Evolutionary conservation across 768 basidiomycete genomes (phyloP).

Genomic region (Cyathus striatus): DNA sequence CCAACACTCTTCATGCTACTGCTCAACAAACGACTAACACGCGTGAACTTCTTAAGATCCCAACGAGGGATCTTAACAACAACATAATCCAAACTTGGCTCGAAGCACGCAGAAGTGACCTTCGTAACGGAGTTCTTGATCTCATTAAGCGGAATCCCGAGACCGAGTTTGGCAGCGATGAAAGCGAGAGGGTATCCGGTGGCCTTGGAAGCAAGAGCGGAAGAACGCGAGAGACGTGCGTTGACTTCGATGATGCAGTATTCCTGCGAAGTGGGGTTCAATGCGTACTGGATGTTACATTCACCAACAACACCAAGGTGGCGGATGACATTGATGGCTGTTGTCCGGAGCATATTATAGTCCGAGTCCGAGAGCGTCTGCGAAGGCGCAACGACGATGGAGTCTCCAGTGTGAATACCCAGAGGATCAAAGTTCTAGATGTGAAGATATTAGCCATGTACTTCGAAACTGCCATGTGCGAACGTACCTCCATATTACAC

Average conservation of each 20-base stretch:
- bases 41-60: slow-evolving; percentile 97
- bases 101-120: slow-evolving; percentile 95
- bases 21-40: slow-evolving; percentile 86
- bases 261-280: slow-evolving; percentile 91
- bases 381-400: slow-evolving; percentile 96
- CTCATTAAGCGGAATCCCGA: slow-evolving; percentile 98
- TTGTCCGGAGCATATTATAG: slow-evolving; percentile 98
- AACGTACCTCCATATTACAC: slow-evolving; percentile 98
- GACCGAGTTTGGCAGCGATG: slow-evolving; percentile 96
- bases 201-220: slow-evolving; percentile 90
- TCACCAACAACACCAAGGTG: slow-evolving; percentile 97
- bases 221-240: slow-evolving; percentile 96
- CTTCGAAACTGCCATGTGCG: not conserved
- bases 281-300: slow-evolving; percentile 98
- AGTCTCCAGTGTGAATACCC: slow-evolving; percentile 98
- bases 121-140: slow-evolving; percentile 98
- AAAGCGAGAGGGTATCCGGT: slow-evolving; percentile 77
- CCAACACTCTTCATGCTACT: slow-evolving; percentile 99
- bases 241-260: slow-evolving; percentile 99
- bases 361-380: slow-evolving; percentile 99
- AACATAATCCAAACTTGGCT: slow-evolving; percentile 94
- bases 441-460: slow-evolving; percentile 2
- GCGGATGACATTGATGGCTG: slow-evolving; percentile 97
- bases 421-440: slow-evolving; percentile 95
- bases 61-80: slow-evolving; percentile 99